Evolutionary conservation across 495 filamentous ascomycete species (phyloP).

Genomic region (Neurospora sp.): DNA sequence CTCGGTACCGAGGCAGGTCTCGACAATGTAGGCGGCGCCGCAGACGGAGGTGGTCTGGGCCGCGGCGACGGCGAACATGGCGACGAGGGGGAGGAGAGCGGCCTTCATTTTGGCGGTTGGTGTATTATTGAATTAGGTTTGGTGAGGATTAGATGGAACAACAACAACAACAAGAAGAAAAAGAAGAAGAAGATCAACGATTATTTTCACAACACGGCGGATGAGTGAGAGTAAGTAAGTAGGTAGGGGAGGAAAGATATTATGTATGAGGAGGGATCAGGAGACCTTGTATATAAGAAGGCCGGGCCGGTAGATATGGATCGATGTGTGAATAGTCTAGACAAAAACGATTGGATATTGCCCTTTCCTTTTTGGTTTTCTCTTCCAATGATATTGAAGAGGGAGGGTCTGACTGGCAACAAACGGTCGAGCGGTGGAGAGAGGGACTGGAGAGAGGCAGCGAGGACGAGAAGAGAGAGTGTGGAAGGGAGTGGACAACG

Average conservation of each 20-base stretch:
- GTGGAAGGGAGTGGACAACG: neutral
- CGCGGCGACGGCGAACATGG: conserved; percentile 21
- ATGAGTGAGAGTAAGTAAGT: neutral
- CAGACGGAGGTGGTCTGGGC: conserved; percentile 22
- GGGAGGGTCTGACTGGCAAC: neutral
- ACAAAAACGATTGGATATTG: neutral
- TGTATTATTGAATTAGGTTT: neutral
- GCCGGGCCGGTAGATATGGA: neutral
- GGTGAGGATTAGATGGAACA: neutral
- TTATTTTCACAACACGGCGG: neutral
- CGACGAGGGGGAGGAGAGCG: conserved; percentile 19
- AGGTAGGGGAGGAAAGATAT: neutral
- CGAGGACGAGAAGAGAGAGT: neutral
- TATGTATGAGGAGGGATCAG: neutral
- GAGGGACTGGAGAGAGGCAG: neutral
- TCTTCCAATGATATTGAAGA: neutral
- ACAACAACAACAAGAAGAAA: neutral
- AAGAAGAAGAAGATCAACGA: neutral
- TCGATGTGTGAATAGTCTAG: neutral
- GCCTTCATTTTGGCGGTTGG: conserved; percentile 25
- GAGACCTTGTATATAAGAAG: neutral
- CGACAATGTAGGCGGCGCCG: conserved; percentile 34
- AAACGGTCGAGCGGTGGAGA: neutral
- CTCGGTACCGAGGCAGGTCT: conserved; percentile 30
- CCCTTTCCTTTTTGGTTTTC: neutral